Percentiles rank a stretch among this genome's conserved stretches.
These are phyloP conservation scores for Chimonanthus salicifolius DNA, from an alignment of 164 flowering plant genomes.

Conservation along the genomic window DNA sequence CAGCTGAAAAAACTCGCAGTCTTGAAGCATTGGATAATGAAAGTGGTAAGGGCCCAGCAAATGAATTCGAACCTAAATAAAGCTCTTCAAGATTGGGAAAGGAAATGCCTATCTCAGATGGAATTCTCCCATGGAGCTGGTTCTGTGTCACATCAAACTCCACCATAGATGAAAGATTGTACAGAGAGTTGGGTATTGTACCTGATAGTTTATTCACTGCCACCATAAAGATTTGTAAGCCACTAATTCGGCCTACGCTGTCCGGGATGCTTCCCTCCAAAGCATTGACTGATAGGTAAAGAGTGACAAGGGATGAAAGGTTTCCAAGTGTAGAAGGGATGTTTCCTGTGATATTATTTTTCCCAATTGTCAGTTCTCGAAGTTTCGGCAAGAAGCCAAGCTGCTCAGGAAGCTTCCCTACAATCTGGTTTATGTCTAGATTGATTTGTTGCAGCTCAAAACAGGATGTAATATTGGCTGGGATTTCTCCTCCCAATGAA, in stretches of 20 bases:
- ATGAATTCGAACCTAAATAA: not conserved
- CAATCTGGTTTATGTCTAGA: conserved; percentile 20
- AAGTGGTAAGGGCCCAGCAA: not conserved
- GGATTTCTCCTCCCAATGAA: conserved; percentile 27
- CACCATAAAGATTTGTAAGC: conserved; percentile 25
- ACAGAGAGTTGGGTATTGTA: conserved; percentile 33
- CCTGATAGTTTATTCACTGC: conserved; percentile 33
- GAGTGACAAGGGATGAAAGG: conserved; percentile 22
- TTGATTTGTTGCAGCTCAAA: conserved; percentile 19
- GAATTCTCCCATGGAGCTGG: conserved; percentile 24
- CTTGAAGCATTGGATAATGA: conserved; percentile 8
- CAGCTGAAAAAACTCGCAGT: not conserved
- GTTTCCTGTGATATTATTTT: conserved; percentile 28
- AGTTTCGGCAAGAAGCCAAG: conserved; percentile 25
- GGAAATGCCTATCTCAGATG: conserved; percentile 11
- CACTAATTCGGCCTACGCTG: conserved; percentile 20
- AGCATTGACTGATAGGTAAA: conserved; percentile 18
- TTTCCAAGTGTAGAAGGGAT: conserved; percentile 37
- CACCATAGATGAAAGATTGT: conserved; percentile 38
- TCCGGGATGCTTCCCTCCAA: conserved; percentile 30
- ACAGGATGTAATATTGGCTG: conserved; percentile 21
- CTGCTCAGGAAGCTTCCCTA: conserved; percentile 31
- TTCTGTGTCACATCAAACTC: conserved; percentile 28
- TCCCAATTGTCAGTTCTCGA: conserved; percentile 16
- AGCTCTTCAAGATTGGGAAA: conserved; percentile 23